Conservation (phyloP, 805 yeast genomes). For the Komagataella pastoris region DNA sequence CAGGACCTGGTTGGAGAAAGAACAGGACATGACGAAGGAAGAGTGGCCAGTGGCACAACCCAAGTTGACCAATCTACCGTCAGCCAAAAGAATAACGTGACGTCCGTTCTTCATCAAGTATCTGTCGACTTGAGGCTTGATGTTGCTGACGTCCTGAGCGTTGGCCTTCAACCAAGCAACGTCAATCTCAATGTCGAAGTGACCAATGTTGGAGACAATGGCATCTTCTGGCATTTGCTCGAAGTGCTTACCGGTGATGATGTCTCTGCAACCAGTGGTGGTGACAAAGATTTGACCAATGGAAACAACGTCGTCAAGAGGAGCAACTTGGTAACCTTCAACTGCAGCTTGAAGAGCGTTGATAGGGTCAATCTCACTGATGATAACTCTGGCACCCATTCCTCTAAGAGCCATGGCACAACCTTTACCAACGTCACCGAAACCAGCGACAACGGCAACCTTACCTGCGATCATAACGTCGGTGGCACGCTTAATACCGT, state of each 20-base stretch:
- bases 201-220: conserved; percentile 99
- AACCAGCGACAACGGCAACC: conserved; percentile 98
- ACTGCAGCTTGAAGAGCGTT: conserved; percentile 99
- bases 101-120: conserved; percentile 79
- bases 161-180: conserved; percentile 97
- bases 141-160: conserved; percentile 88
- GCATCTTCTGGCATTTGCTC: conserved; percentile 96
- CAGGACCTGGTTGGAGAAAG: conserved; percentile 98
- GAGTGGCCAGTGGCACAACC: conserved; percentile 99
- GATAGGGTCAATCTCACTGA: conserved; percentile 97
- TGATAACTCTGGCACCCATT: conserved; percentile 98
- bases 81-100: conserved; percentile 92
- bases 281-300: conserved; percentile 96
- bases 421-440: conserved; percentile 99
- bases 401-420: conserved; percentile 98
- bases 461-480: conserved; percentile 99
- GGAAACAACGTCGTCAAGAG: conserved; percentile 88
- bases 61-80: conserved; percentile 97
- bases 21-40: conserved; percentile 97
- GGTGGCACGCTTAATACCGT: conserved; percentile 98
- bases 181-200: conserved; percentile 97
- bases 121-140: conserved; percentile 99
- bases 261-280: conserved; percentile 99
- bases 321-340: conserved; percentile 93
- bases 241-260: conserved; percentile 83